A percentile compares a stretch with the other conserved stretches of the same genome.
phyloP scores from a whole-genome alignment of 306 rosid genomes.

The Abrus precatorius region DNA sequence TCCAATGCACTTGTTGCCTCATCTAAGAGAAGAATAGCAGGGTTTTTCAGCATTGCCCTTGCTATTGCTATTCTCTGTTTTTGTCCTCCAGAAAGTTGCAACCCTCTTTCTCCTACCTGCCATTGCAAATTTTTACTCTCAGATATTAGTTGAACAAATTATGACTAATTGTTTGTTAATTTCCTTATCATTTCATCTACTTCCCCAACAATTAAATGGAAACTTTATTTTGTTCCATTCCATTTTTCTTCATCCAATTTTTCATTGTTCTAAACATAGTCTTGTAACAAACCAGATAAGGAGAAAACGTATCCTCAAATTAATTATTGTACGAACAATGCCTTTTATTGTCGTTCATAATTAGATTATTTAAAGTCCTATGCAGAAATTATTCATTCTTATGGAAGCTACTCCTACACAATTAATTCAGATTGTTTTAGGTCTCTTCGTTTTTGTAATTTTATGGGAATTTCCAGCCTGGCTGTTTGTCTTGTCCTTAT shows the following conservation, averaged over 20 bases:
- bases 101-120: constrained; percentile 98
- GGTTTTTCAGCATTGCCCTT: constrained; percentile 98
- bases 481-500: constrained; percentile 29
- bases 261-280: neutral
- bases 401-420: neutral
- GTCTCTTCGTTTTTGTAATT: constrained; percentile 11
- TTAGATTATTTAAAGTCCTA: constrained; percentile 17
- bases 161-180: neutral
- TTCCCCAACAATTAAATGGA: neutral
- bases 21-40: constrained; percentile 91
- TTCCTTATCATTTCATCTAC: neutral
- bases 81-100: constrained; percentile 99
- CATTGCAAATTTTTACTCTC: constrained; percentile 45
- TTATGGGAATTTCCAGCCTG: constrained; percentile 25
- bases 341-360: neutral
- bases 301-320: constrained; percentile 6
- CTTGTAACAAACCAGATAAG: neutral
- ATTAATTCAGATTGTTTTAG: constrained; percentile 2
- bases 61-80: constrained; percentile 99
- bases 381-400: constrained; percentile 9
- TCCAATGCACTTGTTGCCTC: constrained; percentile 99
- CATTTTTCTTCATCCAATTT: neutral
- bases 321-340: neutral
- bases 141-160: neutral
- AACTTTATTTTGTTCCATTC: constrained; percentile 4